These are phyloP conservation scores for Laburnicola sp. DNA, from an alignment of 2,329 filamentous ascomycete species.

Conservation along the genomic window DNA sequence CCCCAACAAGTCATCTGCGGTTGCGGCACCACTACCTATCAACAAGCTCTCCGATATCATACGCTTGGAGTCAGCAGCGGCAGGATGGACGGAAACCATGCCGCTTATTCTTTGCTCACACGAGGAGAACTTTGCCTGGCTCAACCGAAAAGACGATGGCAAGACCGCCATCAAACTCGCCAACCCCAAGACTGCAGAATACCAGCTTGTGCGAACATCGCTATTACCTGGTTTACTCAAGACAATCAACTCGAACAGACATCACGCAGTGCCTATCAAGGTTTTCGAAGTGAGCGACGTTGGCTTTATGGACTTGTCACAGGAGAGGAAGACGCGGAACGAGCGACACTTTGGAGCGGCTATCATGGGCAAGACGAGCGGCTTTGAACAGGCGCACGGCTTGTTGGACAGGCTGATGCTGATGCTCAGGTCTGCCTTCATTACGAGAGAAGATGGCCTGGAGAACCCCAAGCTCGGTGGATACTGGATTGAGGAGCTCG, in stretches of 20 bases:
- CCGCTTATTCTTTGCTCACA: constrained; percentile 95
- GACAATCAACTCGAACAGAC: constrained; percentile 91
- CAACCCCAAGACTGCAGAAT: constrained; percentile 91
- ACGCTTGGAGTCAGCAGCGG: constrained; percentile 84
- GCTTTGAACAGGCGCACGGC: constrained; percentile 95
- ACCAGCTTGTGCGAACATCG: constrained; percentile 88
- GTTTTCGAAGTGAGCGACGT: constrained; percentile 92
- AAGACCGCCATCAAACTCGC: constrained; percentile 80
- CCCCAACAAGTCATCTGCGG: constrained; percentile 81
- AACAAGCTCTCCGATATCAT: constrained; percentile 96
- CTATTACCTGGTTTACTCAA: constrained; percentile 86
- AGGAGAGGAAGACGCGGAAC: constrained; percentile 85
- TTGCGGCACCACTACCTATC: constrained; percentile 83
- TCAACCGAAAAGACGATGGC: constrained; percentile 88
- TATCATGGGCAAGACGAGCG: constrained; percentile 90
- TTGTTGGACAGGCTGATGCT: constrained; percentile 87
- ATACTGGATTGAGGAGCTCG: constrained; percentile 94
- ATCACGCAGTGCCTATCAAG: constrained; percentile 84
- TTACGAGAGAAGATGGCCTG: constrained; percentile 70
- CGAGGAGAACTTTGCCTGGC: constrained; percentile 96
- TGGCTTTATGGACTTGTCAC: constrained; percentile 79
- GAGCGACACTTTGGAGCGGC: constrained; percentile 95
- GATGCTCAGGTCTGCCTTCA: constrained; percentile 84
- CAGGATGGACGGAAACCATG: constrained; percentile 95
- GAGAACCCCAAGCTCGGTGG: constrained; percentile 63